A percentile compares a stretch with the other conserved stretches of the same genome.
Conservation (phyloP, 2,329 filamentous ascomycete species). For the Colletotrichum coccodes region DNA sequence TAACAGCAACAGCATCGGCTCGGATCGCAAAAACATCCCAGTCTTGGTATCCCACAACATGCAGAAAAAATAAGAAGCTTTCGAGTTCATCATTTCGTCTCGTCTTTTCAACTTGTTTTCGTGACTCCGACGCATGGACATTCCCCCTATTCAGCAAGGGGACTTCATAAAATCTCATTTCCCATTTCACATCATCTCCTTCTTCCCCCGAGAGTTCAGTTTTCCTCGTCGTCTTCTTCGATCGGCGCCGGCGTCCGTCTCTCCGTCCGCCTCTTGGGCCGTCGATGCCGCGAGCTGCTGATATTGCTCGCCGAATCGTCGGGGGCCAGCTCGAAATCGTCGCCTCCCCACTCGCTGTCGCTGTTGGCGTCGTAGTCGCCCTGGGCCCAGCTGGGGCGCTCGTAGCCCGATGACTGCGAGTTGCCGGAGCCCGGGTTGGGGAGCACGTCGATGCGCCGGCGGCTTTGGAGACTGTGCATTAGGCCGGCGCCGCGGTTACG, state of each 20-base stretch:
- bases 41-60: slow-evolving; percentile 8
- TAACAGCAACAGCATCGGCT: not conserved
- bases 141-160: not conserved
- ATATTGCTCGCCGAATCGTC: slow-evolving; percentile 87
- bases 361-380: slow-evolving; percentile 60
- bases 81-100: slow-evolving; percentile 5
- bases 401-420: slow-evolving; percentile 55
- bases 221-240: slow-evolving; percentile 77
- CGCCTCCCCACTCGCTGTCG: slow-evolving; percentile 68
- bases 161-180: slow-evolving; percentile 3
- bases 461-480: slow-evolving; percentile 70
- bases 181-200: not conserved
- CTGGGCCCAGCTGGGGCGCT: slow-evolving; percentile 58
- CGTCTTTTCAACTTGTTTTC: not conserved
- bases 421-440: slow-evolving; percentile 58
- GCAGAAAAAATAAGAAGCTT: not conserved
- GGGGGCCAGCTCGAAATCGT: slow-evolving; percentile 73
- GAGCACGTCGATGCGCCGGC: slow-evolving; percentile 65
- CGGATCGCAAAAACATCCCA: not conserved
- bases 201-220: slow-evolving; percentile 18
- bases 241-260: slow-evolving; percentile 78
- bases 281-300: slow-evolving; percentile 73
- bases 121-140: not conserved
- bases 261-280: slow-evolving; percentile 75
- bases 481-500: slow-evolving; percentile 86